phyloP scores from a whole-genome alignment of 192 early-diverging fungal species.

The Chytriomyces confervae region DNA sequence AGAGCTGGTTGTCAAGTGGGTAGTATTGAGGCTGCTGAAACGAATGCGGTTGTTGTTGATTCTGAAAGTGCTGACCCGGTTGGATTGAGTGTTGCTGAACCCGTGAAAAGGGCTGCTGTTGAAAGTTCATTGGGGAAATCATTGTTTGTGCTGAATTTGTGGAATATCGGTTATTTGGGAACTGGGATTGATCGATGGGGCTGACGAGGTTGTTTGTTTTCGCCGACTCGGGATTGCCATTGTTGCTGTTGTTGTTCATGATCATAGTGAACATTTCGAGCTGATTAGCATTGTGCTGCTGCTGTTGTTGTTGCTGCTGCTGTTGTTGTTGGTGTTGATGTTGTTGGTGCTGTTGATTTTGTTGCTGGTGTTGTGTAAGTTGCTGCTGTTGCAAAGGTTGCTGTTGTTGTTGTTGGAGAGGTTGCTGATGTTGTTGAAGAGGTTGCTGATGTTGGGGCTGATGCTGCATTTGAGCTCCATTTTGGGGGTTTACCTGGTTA shows the following conservation, averaged over 20 bases:
- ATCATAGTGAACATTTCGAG: slow-evolving; percentile 2
- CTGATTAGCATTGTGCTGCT: neutral
- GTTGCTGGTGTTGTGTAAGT: neutral
- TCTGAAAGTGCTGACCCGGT: neutral
- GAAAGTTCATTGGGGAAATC: neutral
- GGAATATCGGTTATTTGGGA: neutral
- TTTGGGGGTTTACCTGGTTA: too few species aligned
- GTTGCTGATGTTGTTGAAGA: neutral
- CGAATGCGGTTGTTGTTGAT: slow-evolving; percentile 2
- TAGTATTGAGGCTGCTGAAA: slow-evolving; percentile 11
- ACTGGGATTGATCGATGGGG: too few species aligned
- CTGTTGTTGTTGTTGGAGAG: slow-evolving; percentile 2
- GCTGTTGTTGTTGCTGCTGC: neutral
- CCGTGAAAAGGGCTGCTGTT: neutral
- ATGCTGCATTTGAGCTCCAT: too few species aligned
- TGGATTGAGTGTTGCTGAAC: neutral
- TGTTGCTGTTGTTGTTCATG: neutral
- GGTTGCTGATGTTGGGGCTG: neutral
- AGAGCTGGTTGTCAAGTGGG: neutral
- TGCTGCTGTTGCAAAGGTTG: neutral
- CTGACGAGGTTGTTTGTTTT: too few species aligned
- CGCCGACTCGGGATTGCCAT: neutral
- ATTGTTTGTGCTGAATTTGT: neutral
- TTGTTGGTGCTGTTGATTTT: too few species aligned
- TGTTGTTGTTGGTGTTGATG: too few species aligned